A percentile compares a stretch with the other conserved stretches of the same genome.
phyloP scores from a whole-genome alignment of 768 basidiomycete species.

The Dentipellis sp. region DNA sequence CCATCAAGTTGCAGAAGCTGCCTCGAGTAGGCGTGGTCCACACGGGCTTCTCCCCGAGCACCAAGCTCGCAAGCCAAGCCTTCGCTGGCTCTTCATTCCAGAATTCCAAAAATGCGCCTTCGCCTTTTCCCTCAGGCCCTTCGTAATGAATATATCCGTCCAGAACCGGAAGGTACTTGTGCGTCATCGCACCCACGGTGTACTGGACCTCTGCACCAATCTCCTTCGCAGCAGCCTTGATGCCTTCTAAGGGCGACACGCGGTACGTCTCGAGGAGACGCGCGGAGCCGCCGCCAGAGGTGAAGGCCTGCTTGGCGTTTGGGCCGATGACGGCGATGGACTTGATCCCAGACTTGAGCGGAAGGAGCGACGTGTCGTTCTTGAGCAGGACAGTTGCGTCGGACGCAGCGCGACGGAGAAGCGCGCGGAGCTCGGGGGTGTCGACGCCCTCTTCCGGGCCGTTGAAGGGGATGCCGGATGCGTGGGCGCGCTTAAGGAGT shows the following conservation, averaged over 20 bases:
- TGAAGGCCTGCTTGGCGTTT: conserved; percentile 43
- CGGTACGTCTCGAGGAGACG: conserved; percentile 40
- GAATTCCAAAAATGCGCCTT: conserved; percentile 27
- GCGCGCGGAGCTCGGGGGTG: conserved; percentile 35
- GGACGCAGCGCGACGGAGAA: conserved; percentile 42
- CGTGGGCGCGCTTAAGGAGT: conserved; percentile 35
- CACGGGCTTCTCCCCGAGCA: conserved; percentile 11
- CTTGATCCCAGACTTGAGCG: conserved; percentile 26
- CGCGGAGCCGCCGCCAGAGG: conserved; percentile 55
- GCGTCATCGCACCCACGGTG: conserved; percentile 29
- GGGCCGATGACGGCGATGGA: conserved; percentile 56
- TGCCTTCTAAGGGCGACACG: conserved; percentile 50
- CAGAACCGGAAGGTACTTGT: conserved; percentile 43
- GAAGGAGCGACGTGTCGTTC: conserved; percentile 44
- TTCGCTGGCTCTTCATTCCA: conserved; percentile 36
- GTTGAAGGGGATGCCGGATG: conserved; percentile 47
- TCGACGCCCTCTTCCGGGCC: conserved; percentile 37
- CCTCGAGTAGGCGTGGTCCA: conserved; percentile 32
- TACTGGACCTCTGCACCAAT: conserved; percentile 41
- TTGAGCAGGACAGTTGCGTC: conserved; percentile 53
- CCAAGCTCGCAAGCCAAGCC: conserved; percentile 26
- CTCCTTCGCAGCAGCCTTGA: conserved; percentile 31
- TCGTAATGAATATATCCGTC: conserved; percentile 32
- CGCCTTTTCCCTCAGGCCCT: conserved; percentile 25
- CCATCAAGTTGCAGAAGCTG: conserved; percentile 30